Evolutionary conservation across 305 asterid species (phyloP), one percentile per base, ranked within the genome.

Genomic region (Lippia alba): DNA sequence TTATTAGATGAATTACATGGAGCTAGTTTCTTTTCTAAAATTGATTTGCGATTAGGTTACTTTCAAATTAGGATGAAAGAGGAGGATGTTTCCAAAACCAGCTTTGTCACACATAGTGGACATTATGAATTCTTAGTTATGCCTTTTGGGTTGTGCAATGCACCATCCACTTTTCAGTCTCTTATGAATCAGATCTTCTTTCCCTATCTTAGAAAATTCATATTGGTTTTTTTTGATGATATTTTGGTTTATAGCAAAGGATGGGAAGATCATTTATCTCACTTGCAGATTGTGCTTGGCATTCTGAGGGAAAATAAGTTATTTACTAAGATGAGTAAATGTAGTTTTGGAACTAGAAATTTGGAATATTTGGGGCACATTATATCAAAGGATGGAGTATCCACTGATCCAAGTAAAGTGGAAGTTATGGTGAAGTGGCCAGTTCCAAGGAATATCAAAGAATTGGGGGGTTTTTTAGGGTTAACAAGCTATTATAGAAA

Each of bases 211-310:
- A 58, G 1, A 45, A 58, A 33, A 20, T 70, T 59, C n/a, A 34
- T 72, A 0, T 30, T 51, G 11, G 57, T 71, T 0, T 63, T 63
- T 34, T 39, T 63, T 71, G 46, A 71, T 71, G 70, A 61, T 12
- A 64, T 72, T 0, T 12, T 72, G 4, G 15, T 72, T 0, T 72
- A 72, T 17, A 64, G 51, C 0, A 32, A 20, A 6, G 3, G 4
- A 24, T 6, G 3, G 41, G 51, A 55, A 9, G 41, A 45, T 1
- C 51, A 45, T 18, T 0, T 55, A 4, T 0, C 12, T 5, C 76
- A 72, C 33, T 53, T 71, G 49, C 8, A 5, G 0, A 1, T 1
- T 7, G 70, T 63, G 5, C 18, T 72, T 0, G 11, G 0, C 1
- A 3, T 4, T 0, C 2, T 71, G 8, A 40, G n/a, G 46, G 3